phyloP scores from a whole-genome alignment of 2,329 filamentous ascomycete species.

The Fusarium avenaceum region DNA sequence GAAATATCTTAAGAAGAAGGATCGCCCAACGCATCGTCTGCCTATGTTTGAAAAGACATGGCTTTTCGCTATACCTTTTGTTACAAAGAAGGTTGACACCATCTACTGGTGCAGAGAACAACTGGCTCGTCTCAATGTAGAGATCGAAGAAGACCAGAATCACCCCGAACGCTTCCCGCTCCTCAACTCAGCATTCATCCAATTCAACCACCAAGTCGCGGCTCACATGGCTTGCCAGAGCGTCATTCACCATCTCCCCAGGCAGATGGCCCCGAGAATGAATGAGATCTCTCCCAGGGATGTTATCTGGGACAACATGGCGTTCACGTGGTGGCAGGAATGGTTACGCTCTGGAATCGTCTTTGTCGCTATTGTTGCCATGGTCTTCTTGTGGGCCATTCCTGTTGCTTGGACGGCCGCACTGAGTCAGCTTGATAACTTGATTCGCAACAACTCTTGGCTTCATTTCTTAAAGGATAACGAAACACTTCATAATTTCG shows the following conservation, averaged over 20 bases:
- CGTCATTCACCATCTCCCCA: conserved; percentile 89
- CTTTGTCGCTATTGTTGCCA: conserved; percentile 73
- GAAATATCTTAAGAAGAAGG: conserved; percentile 82
- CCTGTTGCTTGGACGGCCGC: conserved; percentile 90
- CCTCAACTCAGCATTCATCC: conserved; percentile 97
- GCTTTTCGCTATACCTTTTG: conserved; percentile 81
- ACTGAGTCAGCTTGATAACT: conserved; percentile 79
- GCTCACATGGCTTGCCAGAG: conserved; percentile 98
- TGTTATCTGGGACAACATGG: conserved; percentile 98
- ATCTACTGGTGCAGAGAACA: conserved; percentile 93
- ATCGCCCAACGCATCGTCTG: conserved; percentile 87
- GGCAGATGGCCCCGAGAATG: conserved; percentile 90
- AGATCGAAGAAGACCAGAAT: conserved; percentile 91
- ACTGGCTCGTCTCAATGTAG: conserved; percentile 86
- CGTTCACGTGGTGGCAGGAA: conserved; percentile 91
- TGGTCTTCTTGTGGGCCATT: conserved; percentile 91
- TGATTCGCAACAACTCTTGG: too few relatives aligned
- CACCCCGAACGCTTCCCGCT: conserved; percentile 87
- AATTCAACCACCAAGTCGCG: conserved; percentile 97
- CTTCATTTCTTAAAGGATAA: too few relatives aligned
- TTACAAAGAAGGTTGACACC: conserved; percentile 93
- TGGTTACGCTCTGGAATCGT: conserved; percentile 80
- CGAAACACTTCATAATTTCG: conserved; percentile 64
- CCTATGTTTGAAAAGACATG: conserved; percentile 73
- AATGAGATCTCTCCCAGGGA: conserved; percentile 96